Base-by-base conservation (phyloP, 2,329 filamentous ascomycete genomes). In the Diaporthe amygdali region DNA sequence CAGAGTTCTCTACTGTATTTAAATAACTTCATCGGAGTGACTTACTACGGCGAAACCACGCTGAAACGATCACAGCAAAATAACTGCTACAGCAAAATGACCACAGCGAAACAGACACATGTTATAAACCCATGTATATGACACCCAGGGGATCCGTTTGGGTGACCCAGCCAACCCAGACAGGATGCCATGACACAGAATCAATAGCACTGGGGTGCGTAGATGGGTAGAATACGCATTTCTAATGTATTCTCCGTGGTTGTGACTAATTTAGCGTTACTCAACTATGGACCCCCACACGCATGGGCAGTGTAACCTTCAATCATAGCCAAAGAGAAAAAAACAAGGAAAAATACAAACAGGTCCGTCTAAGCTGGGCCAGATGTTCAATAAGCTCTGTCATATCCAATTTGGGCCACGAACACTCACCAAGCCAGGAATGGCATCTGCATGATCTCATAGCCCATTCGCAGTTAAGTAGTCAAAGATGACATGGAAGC, bases 401-500 rank as follows among this genome's bases (percentile, higher is more conserved):
- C 14, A 39, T 14, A 56, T 56, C 52, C 2, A 39, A 6, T 27
- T 10, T 25, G 32, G 32, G 32, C 52, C 14, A 25, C 52, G 2
- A 39, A 10, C 52, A 56, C 12, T 56, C 32, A 56, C 6, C 12
- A 12, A 55, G 10, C 51, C 30, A 22, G 5, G 30, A 55, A 55
- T 55, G 51, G 51, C 20, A 37, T 20, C 4, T 37, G 20, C 51
- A 22, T 15, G 22, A 41, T 56, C 34, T 39, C 34, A 56, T 41
- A 56, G 54, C 54, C 54, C 54, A 56, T 56, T 56, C n/a, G n/a
- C 34, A 27, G n/a, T 56, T 63, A 71, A 59, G 70, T 77, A 78
- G 52, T 75, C 75, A 41, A 77, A 77, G 7, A 73, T 76, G 56
- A 77, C 71, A 41, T 78, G 68, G 69, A 74, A 79, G 8, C 78